Evolutionary conservation across 176 grass and related monocot genomes (phyloP).

Genomic region (Otatea glauca): DNA sequence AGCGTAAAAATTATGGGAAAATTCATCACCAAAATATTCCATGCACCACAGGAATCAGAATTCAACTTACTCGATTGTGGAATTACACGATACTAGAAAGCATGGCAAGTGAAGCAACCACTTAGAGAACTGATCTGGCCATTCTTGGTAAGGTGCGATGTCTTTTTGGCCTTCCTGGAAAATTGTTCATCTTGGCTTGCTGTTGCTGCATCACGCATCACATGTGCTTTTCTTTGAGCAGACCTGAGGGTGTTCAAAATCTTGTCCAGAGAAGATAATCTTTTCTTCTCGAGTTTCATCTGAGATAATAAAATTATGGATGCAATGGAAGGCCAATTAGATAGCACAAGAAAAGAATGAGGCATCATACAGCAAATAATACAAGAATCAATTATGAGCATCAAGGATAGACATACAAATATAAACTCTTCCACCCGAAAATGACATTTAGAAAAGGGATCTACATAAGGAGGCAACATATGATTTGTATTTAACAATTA

Average conservation of each 20-base stretch:
- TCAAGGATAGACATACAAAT: not conserved
- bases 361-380: conserved; percentile 4
- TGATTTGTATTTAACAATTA: not conserved
- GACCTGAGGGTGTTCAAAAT: conserved; percentile 79
- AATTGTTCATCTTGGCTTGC: conserved; percentile 54
- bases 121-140: conserved; percentile 80
- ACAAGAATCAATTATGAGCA: conserved; percentile 14
- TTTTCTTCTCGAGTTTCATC: conserved; percentile 93
- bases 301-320: conserved; percentile 39
- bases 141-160: conserved; percentile 51
- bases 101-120: conserved; percentile 92
- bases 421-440: not conserved
- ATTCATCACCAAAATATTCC: not conserved
- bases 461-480: not conserved
- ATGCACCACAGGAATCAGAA: not conserved
- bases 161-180: conserved; percentile 55
- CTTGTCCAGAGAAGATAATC: conserved; percentile 81
- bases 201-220: conserved; percentile 59
- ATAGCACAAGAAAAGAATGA: conserved; percentile 19
- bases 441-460: not conserved
- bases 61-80: conserved; percentile 39
- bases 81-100: conserved; percentile 61
- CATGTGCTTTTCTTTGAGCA: conserved; percentile 82
- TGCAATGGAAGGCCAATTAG: conserved; percentile 20
- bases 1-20: conserved; percentile 1